Percentiles rank a stretch among this genome's conserved stretches.
Conservation (phyloP, 2,329 filamentous ascomycete species). For the Talaromyces amestolkiae region DNA sequence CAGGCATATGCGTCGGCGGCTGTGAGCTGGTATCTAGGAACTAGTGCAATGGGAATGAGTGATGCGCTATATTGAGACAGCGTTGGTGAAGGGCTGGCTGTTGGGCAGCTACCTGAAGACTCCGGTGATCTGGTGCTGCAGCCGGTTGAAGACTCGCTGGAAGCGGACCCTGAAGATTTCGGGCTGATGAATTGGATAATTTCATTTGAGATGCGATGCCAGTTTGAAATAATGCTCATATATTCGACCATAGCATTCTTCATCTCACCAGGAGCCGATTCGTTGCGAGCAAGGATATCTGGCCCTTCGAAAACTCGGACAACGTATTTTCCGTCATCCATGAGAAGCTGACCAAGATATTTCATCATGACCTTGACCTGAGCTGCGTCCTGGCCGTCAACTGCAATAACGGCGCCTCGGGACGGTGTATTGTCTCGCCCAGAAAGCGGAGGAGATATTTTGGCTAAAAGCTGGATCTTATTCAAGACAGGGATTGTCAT, state of each 20-base stretch:
- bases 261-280: conserved; percentile 32
- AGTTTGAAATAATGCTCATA: conserved; percentile 65
- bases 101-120: conserved; percentile 26
- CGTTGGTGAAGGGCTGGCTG: conserved; percentile 13
- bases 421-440: conserved; percentile 35
- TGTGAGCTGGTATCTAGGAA: conserved; percentile 77
- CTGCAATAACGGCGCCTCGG: conserved; percentile 76
- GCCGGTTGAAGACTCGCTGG: conserved; percentile 19
- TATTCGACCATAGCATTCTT: conserved; percentile 57
- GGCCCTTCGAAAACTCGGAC: conserved; percentile 52
- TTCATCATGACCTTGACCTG: conserved; percentile 65
- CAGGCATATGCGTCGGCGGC: conserved; percentile 73
- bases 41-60: conserved; percentile 66
- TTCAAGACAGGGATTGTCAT: conserved; percentile 71
- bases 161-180: conserved; percentile 22
- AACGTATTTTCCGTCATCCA: conserved; percentile 52
- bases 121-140: conserved; percentile 14
- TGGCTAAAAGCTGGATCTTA: conserved; percentile 73
- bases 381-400: conserved; percentile 70
- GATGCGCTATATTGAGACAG: conserved; percentile 4
- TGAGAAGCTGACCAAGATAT: conserved; percentile 58
- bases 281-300: conserved; percentile 27
- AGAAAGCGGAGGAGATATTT: conserved; percentile 68
- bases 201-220: conserved; percentile 72
- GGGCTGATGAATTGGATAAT: conserved; percentile 60